These are phyloP conservation scores for Eimeria praecox DNA, from an alignment of 169 alveolate genomes.

Conservation along the genomic window DNA sequence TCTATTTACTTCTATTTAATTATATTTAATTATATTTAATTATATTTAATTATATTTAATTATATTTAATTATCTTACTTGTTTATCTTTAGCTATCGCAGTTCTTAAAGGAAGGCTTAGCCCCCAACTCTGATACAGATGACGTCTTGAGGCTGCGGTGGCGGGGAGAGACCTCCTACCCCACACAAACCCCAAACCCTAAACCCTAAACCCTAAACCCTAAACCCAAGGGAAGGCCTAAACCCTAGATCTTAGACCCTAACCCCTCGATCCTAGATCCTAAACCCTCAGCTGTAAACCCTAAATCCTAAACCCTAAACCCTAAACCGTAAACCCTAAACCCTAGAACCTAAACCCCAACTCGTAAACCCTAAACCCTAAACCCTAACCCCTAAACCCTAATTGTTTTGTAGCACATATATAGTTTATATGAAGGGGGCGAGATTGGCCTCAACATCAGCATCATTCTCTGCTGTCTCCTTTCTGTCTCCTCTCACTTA, in stretches of 20 bases:
- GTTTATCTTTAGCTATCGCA: not conserved
- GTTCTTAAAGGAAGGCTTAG: not conserved
- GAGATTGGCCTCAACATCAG: no score
- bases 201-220: no score
- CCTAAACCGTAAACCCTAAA: constrained; percentile 58
- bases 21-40: no score
- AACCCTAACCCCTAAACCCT: not conserved
- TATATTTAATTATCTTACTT: not conserved
- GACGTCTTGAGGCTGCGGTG: not conserved
- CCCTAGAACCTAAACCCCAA: not conserved
- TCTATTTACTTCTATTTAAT: no score
- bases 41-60: no score
- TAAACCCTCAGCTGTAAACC: constrained; percentile 24
- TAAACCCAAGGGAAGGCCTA: no score
- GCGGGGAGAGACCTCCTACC: no score
- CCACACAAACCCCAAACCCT: no score
- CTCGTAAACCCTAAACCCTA: not conserved
- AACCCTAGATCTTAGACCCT: constrained; percentile 25
- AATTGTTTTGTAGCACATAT: no score
- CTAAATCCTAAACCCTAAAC: constrained; percentile 53
- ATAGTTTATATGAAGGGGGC: no score
- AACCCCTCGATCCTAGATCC: constrained; percentile 43
- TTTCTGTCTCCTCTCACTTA: not conserved
- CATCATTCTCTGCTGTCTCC: not conserved
- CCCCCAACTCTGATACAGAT: not conserved